Base-by-base conservation (phyloP, 2,329 filamentous ascomycete genomes). In the Metarhizium humberi region DNA sequence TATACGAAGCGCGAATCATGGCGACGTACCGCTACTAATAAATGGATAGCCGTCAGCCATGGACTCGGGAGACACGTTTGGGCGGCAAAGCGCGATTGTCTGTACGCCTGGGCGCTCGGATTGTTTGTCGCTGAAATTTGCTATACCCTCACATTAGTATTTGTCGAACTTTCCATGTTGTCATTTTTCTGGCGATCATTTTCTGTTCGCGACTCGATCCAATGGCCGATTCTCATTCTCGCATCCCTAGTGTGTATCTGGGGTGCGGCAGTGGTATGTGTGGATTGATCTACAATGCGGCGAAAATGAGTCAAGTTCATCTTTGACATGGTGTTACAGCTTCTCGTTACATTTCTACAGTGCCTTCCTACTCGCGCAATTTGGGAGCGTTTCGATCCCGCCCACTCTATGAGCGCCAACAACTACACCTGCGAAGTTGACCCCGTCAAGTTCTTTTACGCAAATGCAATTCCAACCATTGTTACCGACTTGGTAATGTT, bases 391-490 rank as follows among this genome's bases (percentile, higher is more conserved):
- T 63, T 56, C 49, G 49, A 62, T 6, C 54, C 61, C 1, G 38
- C 29, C n/a, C 45, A 3, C 18, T 20, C 36, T 0, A 29, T 18
- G 20, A 45, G 40, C 14, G 8, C 40, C 6, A n/a, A 30, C n/a
- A 18, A 45, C 6, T 43, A 42, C 18, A 18, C 6, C 1, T 52
- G 50, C n/a, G 18, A 75, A 64, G 73, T 78, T 59, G 67, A 73
- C 56, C 67, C 72, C 36, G 69, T 69, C 7, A 66, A 64, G 2
- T 73, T 75, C 58, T 79, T 75, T 75, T 73, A 75, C 56, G 70
- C 73, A 50, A 78, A 78, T 58, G 75, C 71, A 2, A 67, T 69
- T 2, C 71, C 74, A 58, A 77, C 74, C 56, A 73, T 78, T 47
- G 56, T 69, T 10, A 73, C 72, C n/a, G 75, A 78, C 53, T 53